Percentiles rank a stretch among this genome's conserved stretches.
Evolutionary conservation across 2,329 filamentous ascomycete genomes (phyloP).

Genomic region (Fusarium temperatum): DNA sequence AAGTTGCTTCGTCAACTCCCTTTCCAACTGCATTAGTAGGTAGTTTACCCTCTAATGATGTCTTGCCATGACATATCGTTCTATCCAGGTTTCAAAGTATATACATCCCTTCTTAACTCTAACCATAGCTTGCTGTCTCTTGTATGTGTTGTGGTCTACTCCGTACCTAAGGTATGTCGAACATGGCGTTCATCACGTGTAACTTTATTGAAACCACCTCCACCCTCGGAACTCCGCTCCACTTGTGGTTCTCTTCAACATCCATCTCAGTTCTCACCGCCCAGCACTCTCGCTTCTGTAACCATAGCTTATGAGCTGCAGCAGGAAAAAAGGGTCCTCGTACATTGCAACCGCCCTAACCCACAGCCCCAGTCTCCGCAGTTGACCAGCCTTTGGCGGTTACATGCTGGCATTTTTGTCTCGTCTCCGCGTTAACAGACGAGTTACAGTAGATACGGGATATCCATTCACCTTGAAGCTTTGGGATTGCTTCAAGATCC

Average conservation of each 20-base stretch:
- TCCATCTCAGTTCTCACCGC: constrained; percentile 21
- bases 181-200: constrained; percentile 32
- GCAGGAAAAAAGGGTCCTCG: not conserved
- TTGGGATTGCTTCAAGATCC: constrained; percentile 1
- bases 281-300: constrained; percentile 5
- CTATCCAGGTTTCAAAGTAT: not conserved
- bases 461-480: not conserved
- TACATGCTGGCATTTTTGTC: not conserved
- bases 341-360: constrained; percentile 13
- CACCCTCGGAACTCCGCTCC: constrained; percentile 1
- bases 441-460: not conserved
- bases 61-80: constrained; percentile 3
- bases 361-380: constrained; percentile 20
- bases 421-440: not conserved
- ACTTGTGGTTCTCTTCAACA: not conserved
- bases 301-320: constrained; percentile 22
- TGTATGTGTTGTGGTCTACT: not conserved
- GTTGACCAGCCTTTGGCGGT: not conserved
- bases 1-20: constrained; percentile 20
- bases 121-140: not conserved
- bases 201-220: constrained; percentile 9
- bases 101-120: not conserved
- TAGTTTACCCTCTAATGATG: not conserved
- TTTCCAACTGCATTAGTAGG: not conserved
- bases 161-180: not conserved